Evolutionary conservation across 495 filamentous ascomycete species (phyloP), one percentile per base, ranked within the genome.

Genomic region (Aspergillus saccharolyticus): DNA sequence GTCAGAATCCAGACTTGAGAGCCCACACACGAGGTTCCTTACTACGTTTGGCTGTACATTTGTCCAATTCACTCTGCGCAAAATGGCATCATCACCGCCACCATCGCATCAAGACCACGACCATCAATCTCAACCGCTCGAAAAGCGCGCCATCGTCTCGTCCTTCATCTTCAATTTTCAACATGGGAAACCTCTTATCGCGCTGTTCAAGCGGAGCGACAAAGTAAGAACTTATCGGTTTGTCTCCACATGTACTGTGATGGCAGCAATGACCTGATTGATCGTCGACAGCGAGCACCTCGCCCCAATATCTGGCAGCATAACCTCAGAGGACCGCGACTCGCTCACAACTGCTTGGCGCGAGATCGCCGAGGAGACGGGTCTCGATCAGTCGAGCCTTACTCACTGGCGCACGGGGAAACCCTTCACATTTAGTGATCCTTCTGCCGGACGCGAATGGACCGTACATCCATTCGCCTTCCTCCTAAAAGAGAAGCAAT

Each of bases 401-500:
- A 63, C 67, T 1, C 71, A 83, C 17, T 76, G 83, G 57, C 77
- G 84, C 33, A 72, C 76, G 4, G 86, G 85, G 16, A 83, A 84
- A 49, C 73, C 78, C 20, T 88, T 79, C 63, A 68, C 75, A 9
- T 86, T 88, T 57, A 56, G 55, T 15, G 85, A 88, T 57, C 43
- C 64, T 3, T 70, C 72, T 9, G 62, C 86, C 14, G 64, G 72
- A 12, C 79, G 82, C 5, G 67, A 79, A 63, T 89, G 85, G 85
- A 87, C 74, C 7, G 72, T 89, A 43, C 74, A 83, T 51, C 83
- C 85, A 3, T 87, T 88, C 59, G 75, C 75, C 1, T 89, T 83
- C 58, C 70, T 70, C 8, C 72, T 87, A 12, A 80, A 78, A 43
- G 57, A 64, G 1, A 19, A 53, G 16, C 39, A 58, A 1, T 66